Base-by-base conservation (phyloP, 2,329 filamentous ascomycete genomes). In the Fusarium liriodendri region DNA sequence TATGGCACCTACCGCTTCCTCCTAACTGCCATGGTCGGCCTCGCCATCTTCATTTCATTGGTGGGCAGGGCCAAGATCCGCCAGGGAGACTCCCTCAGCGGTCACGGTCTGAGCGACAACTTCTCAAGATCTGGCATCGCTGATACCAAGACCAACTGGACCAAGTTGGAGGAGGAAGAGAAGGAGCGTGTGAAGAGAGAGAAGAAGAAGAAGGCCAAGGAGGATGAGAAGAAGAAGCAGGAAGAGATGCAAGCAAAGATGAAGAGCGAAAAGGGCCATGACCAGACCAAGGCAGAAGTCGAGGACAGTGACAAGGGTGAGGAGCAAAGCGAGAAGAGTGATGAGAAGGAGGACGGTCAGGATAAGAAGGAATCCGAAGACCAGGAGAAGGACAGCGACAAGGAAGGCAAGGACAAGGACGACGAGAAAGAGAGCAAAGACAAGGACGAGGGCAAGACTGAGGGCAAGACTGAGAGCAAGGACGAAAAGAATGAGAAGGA, bases 1-100 rank as follows among this genome's bases (percentile, higher is more conserved):
- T 98, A 98, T 82, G 89, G 88, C 69, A 93, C 92, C 59, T 98
- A 98, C 86, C 94, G 96, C 37, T 98, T 98, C 83, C 92, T 97
- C 10, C 87, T 98, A 77, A 98, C 96, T 3, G 96, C 95, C 81
- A 89, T 98, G 70, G 95, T 98, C 32, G 95, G 96, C 42, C 87
- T 90, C 50, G 92, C 93, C 72, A 96, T 98, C 76, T 91, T 97
- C 47, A 85, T 94, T 76, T 96, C 90, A 72, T 85, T 98, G 75
- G 89, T 98, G 72, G 95, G 94, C 45, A 91, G 95, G 70, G 93
- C 95, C 78, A 93, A 95, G 84, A 91, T 97, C 75, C 87, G 84
- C 61, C 78, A 81, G 37, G 68, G 73, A 1, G 67, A 77, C 20
- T 62, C 69, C 1, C 74, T 81, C 8, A 82, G 82, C 18, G 80